Evolutionary conservation across 495 filamentous ascomycete species (phyloP).

Genomic region (Umbilicaria muhlenbergii): DNA sequence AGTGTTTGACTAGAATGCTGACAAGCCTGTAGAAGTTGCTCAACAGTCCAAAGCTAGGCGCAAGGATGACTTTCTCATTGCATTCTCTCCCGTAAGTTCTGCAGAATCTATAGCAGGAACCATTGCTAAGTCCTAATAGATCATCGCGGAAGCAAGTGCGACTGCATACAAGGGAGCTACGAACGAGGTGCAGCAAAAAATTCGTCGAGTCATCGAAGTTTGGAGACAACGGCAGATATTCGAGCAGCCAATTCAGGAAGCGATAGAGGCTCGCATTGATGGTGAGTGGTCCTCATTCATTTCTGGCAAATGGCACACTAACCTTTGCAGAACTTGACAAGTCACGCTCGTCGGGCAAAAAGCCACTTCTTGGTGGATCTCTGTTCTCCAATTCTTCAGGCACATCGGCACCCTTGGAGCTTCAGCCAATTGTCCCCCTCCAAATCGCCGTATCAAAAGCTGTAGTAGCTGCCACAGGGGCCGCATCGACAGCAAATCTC

Average conservation of each 20-base stretch:
- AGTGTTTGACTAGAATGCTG: constrained; percentile 3
- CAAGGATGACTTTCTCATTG: constrained; percentile 81
- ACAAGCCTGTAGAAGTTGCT: constrained; percentile 54
- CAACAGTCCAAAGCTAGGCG: constrained; percentile 85
- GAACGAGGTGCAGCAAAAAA: constrained; percentile 69
- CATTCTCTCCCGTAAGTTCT: constrained; percentile 59
- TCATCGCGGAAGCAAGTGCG: constrained; percentile 74
- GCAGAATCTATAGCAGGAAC: not conserved
- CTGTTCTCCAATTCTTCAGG: constrained; percentile 43
- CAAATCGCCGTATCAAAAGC: constrained; percentile 61
- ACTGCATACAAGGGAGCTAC: constrained; percentile 75
- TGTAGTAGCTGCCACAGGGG: constrained; percentile 40
- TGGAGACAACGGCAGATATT: constrained; percentile 87
- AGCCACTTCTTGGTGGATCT: constrained; percentile 51
- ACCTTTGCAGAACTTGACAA: constrained; percentile 57
- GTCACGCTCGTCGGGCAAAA: constrained; percentile 47
- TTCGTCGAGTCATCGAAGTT: constrained; percentile 80
- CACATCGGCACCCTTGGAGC: constrained; percentile 52
- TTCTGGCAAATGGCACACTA: not conserved
- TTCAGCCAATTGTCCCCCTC: constrained; percentile 54
- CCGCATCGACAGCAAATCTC: constrained; percentile 48
- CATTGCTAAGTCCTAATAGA: constrained; percentile 18
- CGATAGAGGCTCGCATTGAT: constrained; percentile 61
- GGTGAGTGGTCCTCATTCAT: constrained; percentile 30
- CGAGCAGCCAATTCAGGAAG: constrained; percentile 55